phyloP scores from a whole-genome alignment of 1,284 basidiomycete species.

The Ceratobasidium sp. region DNA sequence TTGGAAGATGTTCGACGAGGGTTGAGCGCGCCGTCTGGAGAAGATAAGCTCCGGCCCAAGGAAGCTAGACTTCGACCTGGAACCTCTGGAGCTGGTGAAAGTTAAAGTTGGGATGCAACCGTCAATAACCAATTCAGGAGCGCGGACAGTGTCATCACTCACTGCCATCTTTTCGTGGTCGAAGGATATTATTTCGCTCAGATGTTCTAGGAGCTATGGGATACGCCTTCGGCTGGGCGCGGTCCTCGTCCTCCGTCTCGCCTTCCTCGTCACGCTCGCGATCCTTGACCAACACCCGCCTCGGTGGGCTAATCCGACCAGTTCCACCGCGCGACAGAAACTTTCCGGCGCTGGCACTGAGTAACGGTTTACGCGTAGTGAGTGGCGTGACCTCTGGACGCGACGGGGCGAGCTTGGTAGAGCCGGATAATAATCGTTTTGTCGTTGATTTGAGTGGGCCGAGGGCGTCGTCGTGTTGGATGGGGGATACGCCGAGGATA shows the following conservation, averaged over 20 bases:
- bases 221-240: not conserved
- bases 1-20: not conserved
- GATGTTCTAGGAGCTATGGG: slow-evolving; percentile 27
- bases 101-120: not conserved
- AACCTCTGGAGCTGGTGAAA: slow-evolving; percentile 27
- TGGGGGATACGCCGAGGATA: slow-evolving; percentile 13
- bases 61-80: slow-evolving; percentile 16
- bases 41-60: slow-evolving; percentile 13
- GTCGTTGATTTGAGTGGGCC: not conserved
- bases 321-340: slow-evolving; percentile 16
- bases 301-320: slow-evolving; percentile 20
- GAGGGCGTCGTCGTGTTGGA: not conserved
- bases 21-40: slow-evolving; percentile 15
- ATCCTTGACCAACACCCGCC: slow-evolving; percentile 31
- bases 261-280: slow-evolving; percentile 6
- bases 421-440: slow-evolving; percentile 17
- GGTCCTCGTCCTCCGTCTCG: slow-evolving; percentile 37
- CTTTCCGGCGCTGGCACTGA: slow-evolving; percentile 37
- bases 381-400: slow-evolving; percentile 29
- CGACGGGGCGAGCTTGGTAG: slow-evolving; percentile 14
- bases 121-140: slow-evolving; percentile 11
- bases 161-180: slow-evolving; percentile 24
- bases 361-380: slow-evolving; percentile 20
- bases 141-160: not conserved
- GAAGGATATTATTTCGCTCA: slow-evolving; percentile 20